Base-by-base conservation (phyloP, 2,329 filamentous ascomycete species). In the Penicillium decumbens region DNA sequence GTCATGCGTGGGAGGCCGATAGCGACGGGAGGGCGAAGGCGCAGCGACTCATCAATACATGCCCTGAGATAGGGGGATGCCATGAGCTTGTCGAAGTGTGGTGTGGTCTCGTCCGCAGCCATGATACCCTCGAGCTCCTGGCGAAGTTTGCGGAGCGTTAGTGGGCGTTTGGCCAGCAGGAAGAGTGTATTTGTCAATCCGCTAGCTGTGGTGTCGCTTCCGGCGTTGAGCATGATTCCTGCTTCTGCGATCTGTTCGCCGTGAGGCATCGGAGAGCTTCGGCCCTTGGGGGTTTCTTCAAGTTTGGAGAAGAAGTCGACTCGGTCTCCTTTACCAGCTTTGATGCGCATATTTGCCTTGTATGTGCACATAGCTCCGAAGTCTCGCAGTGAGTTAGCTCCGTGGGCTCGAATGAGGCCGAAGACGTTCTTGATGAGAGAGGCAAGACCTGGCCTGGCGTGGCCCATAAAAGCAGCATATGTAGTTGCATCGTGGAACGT, bases 21-120 rank as follows among this genome's bases (percentile, higher is more conserved):
- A 12, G 44, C 35, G 10, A 41, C n/a, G 24, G 23, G n/a, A 24
- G 37, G 37, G 23, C 18, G 18, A 23, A 47, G 44, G 12, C 37
- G 44, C 24, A 47, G 23, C 27, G 44, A 32, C 51, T 79, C 78
- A 49, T 80, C 75, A 18, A 79, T 59, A 50, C 71, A 77, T 1
- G 74, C 76, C 10, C 71, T 69, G 3, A 80, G 71, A 53, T 77
- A 79, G 0, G 76, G 75, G 0, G 78, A 62, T 49, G 76, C 64
- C 45, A 74, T 72, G 49, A 78, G 66, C 41, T 73, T 76, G 25
- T 75, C 72, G 49, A 75, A 78, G 0, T 73, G 64, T 0, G 72
- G 72, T 13, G 78, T 62, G 4, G 66, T 55, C 24, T 77, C 73
- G 0, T 63, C 52, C 0, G 72, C 29, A 28, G 27, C n/a, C 15